Evolutionary conservation across 352 stramenopile genomes (phyloP), one percentile per base, ranked within the genome.

Genomic region (Phytophthora pisi): DNA sequence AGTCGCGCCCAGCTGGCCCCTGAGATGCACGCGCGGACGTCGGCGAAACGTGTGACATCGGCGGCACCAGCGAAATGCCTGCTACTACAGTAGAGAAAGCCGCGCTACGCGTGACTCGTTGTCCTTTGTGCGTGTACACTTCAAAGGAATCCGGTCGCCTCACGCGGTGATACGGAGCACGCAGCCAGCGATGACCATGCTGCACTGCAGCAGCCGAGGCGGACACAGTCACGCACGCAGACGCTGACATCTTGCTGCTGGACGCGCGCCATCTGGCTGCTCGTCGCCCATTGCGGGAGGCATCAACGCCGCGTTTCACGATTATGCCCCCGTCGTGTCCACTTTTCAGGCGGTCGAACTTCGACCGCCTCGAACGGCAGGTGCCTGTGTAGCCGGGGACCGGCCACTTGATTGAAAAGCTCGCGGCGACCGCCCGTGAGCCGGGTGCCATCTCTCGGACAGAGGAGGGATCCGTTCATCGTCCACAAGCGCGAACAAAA

Each of bases 21-120:
- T 69, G 53, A 74, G 54, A 74, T 70, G 52, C 54, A 11, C 13
- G 40, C 40, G 15, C 34, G 34, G n/a, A 42, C 11, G 34, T 42
- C 47, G 38, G 61, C 56, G 38, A 68, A 49, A 69, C 70, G 70
- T 77, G 66, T 71, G 70, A 77, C 70, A 70, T 31, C 51, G 46
- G 49, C 53, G 57, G 18, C 23, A 56, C 30, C 56, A 47, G 36
- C 49, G 34, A 68, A 66, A 64, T 60, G 50, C 18, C 40, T 40
- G 24, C 20, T 20, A 20, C 20, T 42, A 18, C 26, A 26, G 55
- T 70, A 51, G 31, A 62, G 51, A 62, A 68, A 65, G 18, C 20
- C 31, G 24, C 46, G 20, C 54, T 18, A 42, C 11, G 11, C 34
- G 16, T 40, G 34, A 11, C 10, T 11, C 5, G 34, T 15, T 40